phyloP scores from a whole-genome alignment of 805 yeast species.

The Nakazawaea holstii region DNA sequence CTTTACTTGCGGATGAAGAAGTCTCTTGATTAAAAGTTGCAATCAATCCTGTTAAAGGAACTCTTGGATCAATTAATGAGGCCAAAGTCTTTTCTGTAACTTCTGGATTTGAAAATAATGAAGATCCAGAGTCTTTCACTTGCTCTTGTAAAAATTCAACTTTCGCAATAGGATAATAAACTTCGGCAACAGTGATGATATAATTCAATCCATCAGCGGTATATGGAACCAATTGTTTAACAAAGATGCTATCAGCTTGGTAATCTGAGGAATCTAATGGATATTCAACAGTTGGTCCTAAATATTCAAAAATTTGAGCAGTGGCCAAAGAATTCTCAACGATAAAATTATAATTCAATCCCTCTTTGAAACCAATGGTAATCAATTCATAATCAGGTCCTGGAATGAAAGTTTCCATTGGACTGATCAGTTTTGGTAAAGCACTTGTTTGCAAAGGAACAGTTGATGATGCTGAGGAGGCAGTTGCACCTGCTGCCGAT shows the following conservation, averaged over 20 bases:
- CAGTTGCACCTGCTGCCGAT: slow-evolving; percentile 19
- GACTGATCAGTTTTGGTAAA: slow-evolving; percentile 76
- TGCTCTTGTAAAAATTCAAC: slow-evolving; percentile 44
- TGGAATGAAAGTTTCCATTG: slow-evolving; percentile 39
- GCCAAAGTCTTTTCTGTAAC: slow-evolving; percentile 54
- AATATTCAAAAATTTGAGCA: slow-evolving; percentile 79
- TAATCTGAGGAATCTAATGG: slow-evolving; percentile 43
- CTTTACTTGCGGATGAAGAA: slow-evolving; percentile 11
- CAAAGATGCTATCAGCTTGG: slow-evolving; percentile 40
- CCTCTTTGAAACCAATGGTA: slow-evolving; percentile 72
- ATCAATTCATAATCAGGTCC: slow-evolving; percentile 47
- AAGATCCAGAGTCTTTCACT: slow-evolving; percentile 47
- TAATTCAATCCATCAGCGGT: slow-evolving; percentile 50
- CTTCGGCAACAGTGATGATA: slow-evolving; percentile 83
- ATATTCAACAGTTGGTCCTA: slow-evolving; percentile 65
- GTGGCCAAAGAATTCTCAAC: slow-evolving; percentile 68
- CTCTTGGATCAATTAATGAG: slow-evolving; percentile 63
- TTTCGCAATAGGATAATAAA: slow-evolving; percentile 63
- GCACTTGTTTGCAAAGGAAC: slow-evolving; percentile 38
- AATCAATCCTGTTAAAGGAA: slow-evolving; percentile 48
- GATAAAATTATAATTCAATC: slow-evolving; percentile 80
- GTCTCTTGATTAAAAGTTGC: slow-evolving; percentile 13
- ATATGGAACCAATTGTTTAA: slow-evolving; percentile 72
- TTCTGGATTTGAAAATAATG: slow-evolving; percentile 55
- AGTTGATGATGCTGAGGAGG: slow-evolving; percentile 19